Base-by-base conservation (phyloP, 2,329 filamentous ascomycete species). In the Thermothelomyces thermophilus region DNA sequence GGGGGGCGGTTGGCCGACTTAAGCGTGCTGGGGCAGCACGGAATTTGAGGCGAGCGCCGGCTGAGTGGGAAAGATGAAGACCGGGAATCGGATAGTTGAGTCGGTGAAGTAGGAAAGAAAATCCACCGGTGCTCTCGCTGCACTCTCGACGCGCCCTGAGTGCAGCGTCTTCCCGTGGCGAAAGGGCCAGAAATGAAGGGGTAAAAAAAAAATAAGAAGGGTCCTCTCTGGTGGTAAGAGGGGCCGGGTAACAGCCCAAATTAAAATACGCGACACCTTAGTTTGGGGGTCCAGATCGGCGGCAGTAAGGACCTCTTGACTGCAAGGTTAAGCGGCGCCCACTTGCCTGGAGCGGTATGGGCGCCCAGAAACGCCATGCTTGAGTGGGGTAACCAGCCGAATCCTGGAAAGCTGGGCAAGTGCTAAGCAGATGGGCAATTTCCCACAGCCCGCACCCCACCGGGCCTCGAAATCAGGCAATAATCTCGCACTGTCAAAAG, bases 141-240 rank as follows among this genome's bases (percentile, higher is more conserved):
- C 52, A 40, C 52, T 47, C 51, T 51, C 39, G 53, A 48, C 56
- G 54, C 49, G 44, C 44, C 42, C 37, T 46, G 52, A 51, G 41
- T 41, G 43, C 50, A 46, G 50, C 41, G 51, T 52, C 56, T 53
- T 55, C 48, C 48, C 53, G 53, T 57, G 50, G 53, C 55, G 49
- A 50, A 24, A 48, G 37, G 44, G 36, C 43, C 33, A 52, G 49
- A 41, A 48, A 41, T 42, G 42, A 37, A 37, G n/a, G n/a, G n/a
- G n/a, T n/a, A n/a, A n/a, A n/a, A n/a, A n/a, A n/a, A n/a, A n/a
- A n/a, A n/a, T n/a, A 40, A 51, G 36, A 40, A 50, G 53, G 54
- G 51, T 53, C 50, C 51, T 51, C 51, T 51, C 54, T 48, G 53
- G 58, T 55, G 50, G 49, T 54, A 51, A 55, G 50, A n/a, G 52